Conservation (phyloP, 176 grass and related monocot genomes). For the Puccinellia tenuiflora region DNA sequence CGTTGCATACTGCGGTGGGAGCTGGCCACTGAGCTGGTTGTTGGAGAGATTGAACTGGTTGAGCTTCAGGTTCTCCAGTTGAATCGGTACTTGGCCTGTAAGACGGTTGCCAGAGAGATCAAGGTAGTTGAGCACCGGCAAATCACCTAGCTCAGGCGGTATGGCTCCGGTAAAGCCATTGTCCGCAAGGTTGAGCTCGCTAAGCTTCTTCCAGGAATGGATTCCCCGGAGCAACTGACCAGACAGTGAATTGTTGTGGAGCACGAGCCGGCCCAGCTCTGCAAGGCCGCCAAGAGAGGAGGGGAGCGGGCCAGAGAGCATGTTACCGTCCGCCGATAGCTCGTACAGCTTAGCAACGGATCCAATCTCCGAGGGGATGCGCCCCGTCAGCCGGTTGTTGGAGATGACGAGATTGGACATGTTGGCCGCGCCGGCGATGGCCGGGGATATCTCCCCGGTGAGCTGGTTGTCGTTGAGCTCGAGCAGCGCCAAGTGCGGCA, state of each 20-base stretch:
- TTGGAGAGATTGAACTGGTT: constrained; percentile 75
- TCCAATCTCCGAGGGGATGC: constrained; percentile 71
- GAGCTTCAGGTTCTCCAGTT: constrained; percentile 83
- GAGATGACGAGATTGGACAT: constrained; percentile 69
- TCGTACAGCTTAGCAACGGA: constrained; percentile 56
- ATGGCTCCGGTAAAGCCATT: constrained; percentile 65
- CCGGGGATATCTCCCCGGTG: constrained; percentile 60
- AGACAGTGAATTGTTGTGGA: constrained; percentile 67
- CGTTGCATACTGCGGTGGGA: constrained; percentile 52
- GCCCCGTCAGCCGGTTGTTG: constrained; percentile 55
- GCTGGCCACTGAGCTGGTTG: constrained; percentile 63
- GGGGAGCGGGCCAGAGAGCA: constrained; percentile 63
- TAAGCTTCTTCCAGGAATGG: constrained; percentile 66
- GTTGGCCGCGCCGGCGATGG: constrained; percentile 65
- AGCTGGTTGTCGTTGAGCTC: constrained; percentile 67
- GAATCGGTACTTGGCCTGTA: constrained; percentile 51
- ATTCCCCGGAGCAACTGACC: constrained; percentile 67
- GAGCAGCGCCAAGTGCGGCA: constrained; percentile 70
- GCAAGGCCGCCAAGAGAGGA: constrained; percentile 41
- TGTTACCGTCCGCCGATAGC: constrained; percentile 68
- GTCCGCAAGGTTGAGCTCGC: constrained; percentile 64
- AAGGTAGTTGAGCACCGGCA: constrained; percentile 90
- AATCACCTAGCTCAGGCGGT: constrained; percentile 68
- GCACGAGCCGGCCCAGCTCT: constrained; percentile 62
- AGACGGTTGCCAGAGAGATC: constrained; percentile 71